Evolutionary conservation across 768 basidiomycete genomes (phyloP).

Genomic region (Hericium alpestre): DNA sequence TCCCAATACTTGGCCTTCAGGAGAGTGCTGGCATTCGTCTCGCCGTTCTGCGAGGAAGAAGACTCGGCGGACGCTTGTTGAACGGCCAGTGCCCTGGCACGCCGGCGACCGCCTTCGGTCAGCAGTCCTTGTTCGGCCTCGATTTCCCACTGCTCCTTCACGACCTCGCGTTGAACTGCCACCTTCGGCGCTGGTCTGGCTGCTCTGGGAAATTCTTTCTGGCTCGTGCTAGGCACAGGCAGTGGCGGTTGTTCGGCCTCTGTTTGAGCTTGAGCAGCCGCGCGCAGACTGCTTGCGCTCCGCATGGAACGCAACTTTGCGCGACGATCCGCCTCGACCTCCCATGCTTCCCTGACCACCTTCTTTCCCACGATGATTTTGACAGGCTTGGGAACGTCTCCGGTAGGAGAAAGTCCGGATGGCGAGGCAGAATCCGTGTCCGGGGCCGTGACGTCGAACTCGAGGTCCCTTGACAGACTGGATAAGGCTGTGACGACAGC

Average conservation of each 20-base stretch:
- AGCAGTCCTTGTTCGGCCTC: conserved; percentile 67
- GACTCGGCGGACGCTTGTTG: conserved; percentile 6
- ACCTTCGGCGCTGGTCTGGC: conserved; percentile 14
- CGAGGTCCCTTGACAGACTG: conserved; percentile 37
- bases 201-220: not conserved
- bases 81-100: conserved; percentile 49
- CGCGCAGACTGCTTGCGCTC: conserved; percentile 14
- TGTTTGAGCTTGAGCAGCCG: not conserved
- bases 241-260: conserved; percentile 6
- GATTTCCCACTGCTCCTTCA: conserved; percentile 72
- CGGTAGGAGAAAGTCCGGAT: not conserved
- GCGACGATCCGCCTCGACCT: conserved; percentile 58
- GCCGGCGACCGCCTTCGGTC: conserved; percentile 63
- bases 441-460: conserved; percentile 43
- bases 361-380: conserved; percentile 56
- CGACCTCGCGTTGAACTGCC: conserved; percentile 8
- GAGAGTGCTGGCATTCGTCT: conserved; percentile 2
- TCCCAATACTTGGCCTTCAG: conserved; percentile 14
- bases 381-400: not conserved
- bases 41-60: conserved; percentile 11
- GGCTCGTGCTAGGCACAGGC: not conserved
- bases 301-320: conserved; percentile 19
- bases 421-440: conserved; percentile 23
- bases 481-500: conserved; percentile 35
- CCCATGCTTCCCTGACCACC: conserved; percentile 68